A percentile compares a stretch with the other conserved stretches of the same genome.
These are phyloP conservation scores for Sextonia rubra DNA, from an alignment of 164 flowering plant species.

Conservation along the genomic window DNA sequence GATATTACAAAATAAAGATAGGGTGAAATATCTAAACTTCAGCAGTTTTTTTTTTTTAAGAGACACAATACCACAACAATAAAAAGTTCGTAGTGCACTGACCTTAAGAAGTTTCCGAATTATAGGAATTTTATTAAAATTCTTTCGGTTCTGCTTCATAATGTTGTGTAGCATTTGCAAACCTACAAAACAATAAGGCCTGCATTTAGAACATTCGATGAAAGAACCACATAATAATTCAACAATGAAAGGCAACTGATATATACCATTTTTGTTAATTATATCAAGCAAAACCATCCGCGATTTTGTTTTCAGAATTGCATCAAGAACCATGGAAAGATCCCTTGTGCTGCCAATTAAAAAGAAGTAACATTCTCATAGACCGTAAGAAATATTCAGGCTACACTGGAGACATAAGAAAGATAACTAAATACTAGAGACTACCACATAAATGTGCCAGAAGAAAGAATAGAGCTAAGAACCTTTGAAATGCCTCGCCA, in stretches of 20 bases:
- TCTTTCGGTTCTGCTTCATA: constrained; percentile 73
- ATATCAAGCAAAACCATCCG: constrained; percentile 73
- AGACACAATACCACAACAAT: too few species aligned
- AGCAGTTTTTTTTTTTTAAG: too few species aligned
- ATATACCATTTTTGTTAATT: constrained; percentile 81
- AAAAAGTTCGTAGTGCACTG: neutral
- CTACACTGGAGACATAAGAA: neutral
- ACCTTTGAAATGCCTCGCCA: constrained; percentile 92
- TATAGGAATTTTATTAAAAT: constrained; percentile 76
- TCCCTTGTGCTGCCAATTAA: constrained; percentile 71
- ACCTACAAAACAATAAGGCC: constrained; percentile 36
- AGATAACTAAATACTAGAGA: neutral
- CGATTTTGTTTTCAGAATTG: constrained; percentile 84
- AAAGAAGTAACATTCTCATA: constrained; percentile 2
- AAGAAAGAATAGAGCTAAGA: neutral
- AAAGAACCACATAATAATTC: neutral
- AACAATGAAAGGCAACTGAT: constrained; percentile 5
- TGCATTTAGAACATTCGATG: neutral
- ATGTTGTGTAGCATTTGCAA: constrained; percentile 91
- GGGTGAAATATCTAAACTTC: too few species aligned
- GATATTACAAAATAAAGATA: too few species aligned
- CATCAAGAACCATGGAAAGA: constrained; percentile 96
- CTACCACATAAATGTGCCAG: neutral
- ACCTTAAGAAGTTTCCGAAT: constrained; percentile 97
- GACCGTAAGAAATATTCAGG: neutral